Percentiles rank a stretch among this genome's conserved stretches.
phyloP scores from a whole-genome alignment of 148 eudicot species.

The Rhododendron molle region DNA sequence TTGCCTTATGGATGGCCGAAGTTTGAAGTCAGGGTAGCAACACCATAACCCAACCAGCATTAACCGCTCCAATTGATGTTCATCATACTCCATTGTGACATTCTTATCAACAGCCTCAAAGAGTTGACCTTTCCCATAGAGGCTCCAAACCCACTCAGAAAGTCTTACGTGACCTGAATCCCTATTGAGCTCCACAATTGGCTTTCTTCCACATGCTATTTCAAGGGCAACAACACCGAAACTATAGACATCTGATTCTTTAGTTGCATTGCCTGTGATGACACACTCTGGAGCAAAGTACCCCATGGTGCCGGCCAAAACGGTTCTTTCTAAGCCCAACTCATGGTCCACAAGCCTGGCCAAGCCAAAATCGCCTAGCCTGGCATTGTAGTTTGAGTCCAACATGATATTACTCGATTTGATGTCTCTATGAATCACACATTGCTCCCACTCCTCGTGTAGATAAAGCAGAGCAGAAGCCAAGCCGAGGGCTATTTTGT shows the following conservation, averaged over 20 bases:
- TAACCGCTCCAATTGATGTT: not conserved
- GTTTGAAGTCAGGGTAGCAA: not conserved
- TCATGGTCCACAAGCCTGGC: not conserved
- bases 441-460: not conserved
- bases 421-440: not conserved
- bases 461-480: not conserved
- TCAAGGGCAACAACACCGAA: not conserved
- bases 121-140: not conserved
- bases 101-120: not conserved
- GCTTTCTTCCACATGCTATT: not conserved
- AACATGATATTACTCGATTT: not conserved
- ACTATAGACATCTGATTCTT: not conserved
- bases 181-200: not conserved
- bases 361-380: not conserved
- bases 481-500: not conserved
- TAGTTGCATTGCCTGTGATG: not conserved
- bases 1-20: slow-evolving; percentile 1
- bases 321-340: not conserved
- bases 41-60: not conserved
- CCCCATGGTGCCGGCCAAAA: not conserved
- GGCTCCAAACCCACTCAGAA: not conserved
- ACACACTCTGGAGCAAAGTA: not conserved
- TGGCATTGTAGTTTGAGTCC: not conserved
- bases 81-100: not conserved
- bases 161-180: not conserved